These are phyloP conservation scores for Aspergillus tubingensis DNA, from an alignment of 2,329 filamentous ascomycete genomes.

Conservation along the genomic window DNA sequence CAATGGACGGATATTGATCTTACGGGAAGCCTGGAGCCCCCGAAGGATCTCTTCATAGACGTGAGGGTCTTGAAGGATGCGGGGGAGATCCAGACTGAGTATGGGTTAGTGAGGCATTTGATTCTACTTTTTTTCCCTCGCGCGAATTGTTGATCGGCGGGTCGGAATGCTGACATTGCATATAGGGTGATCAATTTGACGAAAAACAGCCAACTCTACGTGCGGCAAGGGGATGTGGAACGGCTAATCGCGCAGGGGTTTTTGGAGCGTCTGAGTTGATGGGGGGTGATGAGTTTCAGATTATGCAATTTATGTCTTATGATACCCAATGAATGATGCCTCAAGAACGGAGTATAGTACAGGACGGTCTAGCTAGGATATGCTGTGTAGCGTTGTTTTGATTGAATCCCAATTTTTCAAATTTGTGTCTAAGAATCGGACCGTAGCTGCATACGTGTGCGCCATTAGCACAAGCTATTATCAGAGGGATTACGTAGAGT, in stretches of 20 bases:
- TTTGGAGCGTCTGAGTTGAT: conserved; percentile 81
- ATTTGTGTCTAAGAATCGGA: not conserved
- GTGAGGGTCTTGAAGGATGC: conserved; percentile 94
- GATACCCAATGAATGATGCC: conserved; percentile 18
- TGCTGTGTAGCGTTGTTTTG: not conserved
- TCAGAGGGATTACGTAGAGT: not conserved
- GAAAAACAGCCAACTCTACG: conserved; percentile 98
- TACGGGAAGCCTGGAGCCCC: conserved; percentile 89
- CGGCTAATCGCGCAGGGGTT: conserved; percentile 92
- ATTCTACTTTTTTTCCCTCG: not conserved
- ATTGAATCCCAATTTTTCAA: not conserved
- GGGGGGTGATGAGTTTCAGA: not conserved
- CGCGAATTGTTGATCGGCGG: not conserved
- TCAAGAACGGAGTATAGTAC: conserved; percentile 4
- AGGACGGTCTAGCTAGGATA: not conserved
- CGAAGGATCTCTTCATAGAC: conserved; percentile 94
- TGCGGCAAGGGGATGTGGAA: conserved; percentile 93
- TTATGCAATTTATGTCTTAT: conserved; percentile 17
- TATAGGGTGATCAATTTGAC: conserved; percentile 91
- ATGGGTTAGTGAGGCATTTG: conserved; percentile 67
- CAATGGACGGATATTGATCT: conserved; percentile 98
- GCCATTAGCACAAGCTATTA: not conserved
- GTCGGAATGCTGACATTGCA: conserved; percentile 25
- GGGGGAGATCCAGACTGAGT: conserved; percentile 98
- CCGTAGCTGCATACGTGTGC: not conserved